Base-by-base conservation (phyloP, 2,329 filamentous ascomycete genomes). In the Tolypocladium paradoxum region DNA sequence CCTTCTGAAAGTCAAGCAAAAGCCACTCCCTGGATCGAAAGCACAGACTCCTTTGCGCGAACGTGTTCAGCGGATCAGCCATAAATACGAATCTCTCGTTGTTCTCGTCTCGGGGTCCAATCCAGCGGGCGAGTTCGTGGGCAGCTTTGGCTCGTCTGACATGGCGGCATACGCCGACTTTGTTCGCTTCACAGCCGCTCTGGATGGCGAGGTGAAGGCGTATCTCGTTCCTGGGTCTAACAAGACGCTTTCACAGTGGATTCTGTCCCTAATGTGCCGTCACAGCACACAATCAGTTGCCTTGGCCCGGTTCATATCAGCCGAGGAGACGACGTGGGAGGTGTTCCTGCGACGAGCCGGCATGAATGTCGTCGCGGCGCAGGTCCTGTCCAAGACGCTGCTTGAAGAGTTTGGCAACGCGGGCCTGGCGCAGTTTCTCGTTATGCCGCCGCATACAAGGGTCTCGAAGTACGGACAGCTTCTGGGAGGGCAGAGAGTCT, bases 1-100 rank as follows among this genome's bases (percentile, higher is more conserved):
- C 0, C 70, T 91, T 6, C 81, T 91, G 56, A 82, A 85, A 58
- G 75, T 87, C 29, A 85, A 84, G 45, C 91, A 96, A 61, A 80
- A 76, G 48, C 74, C 85, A 3, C 73, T 90, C 0, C 88, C 88
- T 0, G 66, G 68, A 1, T 65, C 65, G 6, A 72, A 66, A 9
- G 56, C 61, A 0, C 65, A 70, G 36, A 70, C 74, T 3, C 69
- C 71, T 16, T 71, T 90, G 16, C 76, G 78, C 37, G 74, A 82
- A 50, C 74, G 77, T 2, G 70, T 92, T 11, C 63, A 68, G 4
- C 67, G 64, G 8, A 70, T 85, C 0, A 75, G 81, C 14, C 52
- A 62, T 1, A 76, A 82, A 11, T 92, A 93, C 62, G 84, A 88
- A 57, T 73, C 72, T 4, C 70, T 95, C 1, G 68, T 87, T 1